Evolutionary conservation across 2,329 filamentous ascomycete species (phyloP), one percentile per base, ranked within the genome.

Genomic region (Botrytis fabae): DNA sequence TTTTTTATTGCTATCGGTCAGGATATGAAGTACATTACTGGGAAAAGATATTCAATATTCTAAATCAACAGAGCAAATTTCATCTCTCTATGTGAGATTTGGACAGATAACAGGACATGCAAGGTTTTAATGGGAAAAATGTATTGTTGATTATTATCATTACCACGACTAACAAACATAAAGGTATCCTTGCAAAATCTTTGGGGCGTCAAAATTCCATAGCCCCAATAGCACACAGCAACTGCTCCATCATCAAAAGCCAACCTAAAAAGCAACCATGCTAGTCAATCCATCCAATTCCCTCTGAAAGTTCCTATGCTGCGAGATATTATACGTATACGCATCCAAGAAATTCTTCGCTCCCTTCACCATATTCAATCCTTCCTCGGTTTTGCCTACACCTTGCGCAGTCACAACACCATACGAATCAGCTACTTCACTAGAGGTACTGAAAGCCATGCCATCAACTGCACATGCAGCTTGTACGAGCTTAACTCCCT

Each of bases 271-370:
- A 1, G 92, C 91, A 73, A 95, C 87, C 85, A 89, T 86, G 2
- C 83, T 81, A 70, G 83, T 87, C 77, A 95, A 81, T 0, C 93
- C 93, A 75, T 92, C 89, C 80, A 92, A 74, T 85, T 97, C 93
- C 35, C 93, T 85, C 70, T 90, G 85, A 83, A 89, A 97, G 80
- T 92, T 92, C 78, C 90, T 87, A 80, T 96, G 93, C 83, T 89
- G 87, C 35, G 90, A 88, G 71, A 96, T 89, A 25, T 89, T 86
- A 78, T 85, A 91, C 63, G 90, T 88, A 83, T 93, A 94, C 77
- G 89, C 87, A 76, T 91, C 89, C 73, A 94, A 77, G 80, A 96
- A 95, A 66, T 89, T 87, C 77, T 85, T 89, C 0, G 89, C 89
- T 20, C 88, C 90, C 83, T 91, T 93, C 0, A 86, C 86, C 75